phyloP scores from a whole-genome alignment of 106 monocot genomes.

The Dendrobium huoshanense region DNA sequence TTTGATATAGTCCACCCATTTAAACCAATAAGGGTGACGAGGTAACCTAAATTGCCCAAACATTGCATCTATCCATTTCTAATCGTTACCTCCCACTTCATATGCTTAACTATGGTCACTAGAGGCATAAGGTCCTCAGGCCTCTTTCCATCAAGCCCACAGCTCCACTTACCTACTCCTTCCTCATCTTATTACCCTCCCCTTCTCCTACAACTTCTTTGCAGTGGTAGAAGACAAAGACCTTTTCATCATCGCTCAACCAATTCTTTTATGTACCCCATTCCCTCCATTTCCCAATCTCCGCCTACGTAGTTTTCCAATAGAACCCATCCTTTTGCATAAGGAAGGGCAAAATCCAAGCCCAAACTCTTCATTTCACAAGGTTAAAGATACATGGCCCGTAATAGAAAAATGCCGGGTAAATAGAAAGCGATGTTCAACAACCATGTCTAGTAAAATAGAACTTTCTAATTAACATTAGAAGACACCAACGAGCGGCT shows the following conservation, averaged over 20 bases:
- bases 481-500: background rate
- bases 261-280: background rate
- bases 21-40: background rate
- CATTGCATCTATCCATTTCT: background rate
- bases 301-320: background rate
- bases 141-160: background rate
- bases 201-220: background rate
- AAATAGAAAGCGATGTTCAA: background rate
- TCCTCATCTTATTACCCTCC: background rate
- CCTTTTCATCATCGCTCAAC: background rate
- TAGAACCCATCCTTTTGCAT: background rate
- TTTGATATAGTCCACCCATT: background rate
- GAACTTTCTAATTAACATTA: constrained; percentile 5
- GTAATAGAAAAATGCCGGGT: background rate
- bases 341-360: background rate
- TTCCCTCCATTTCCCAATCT: too few species aligned
- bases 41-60: background rate
- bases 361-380: background rate
- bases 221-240: background rate
- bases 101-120: background rate
- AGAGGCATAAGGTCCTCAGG: background rate
- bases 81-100: too few species aligned
- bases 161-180: background rate
- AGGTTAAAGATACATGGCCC: background rate
- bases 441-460: background rate